phyloP scores from a whole-genome alignment of 495 filamentous ascomycete genomes.

The Astrocystis sublimbata region DNA sequence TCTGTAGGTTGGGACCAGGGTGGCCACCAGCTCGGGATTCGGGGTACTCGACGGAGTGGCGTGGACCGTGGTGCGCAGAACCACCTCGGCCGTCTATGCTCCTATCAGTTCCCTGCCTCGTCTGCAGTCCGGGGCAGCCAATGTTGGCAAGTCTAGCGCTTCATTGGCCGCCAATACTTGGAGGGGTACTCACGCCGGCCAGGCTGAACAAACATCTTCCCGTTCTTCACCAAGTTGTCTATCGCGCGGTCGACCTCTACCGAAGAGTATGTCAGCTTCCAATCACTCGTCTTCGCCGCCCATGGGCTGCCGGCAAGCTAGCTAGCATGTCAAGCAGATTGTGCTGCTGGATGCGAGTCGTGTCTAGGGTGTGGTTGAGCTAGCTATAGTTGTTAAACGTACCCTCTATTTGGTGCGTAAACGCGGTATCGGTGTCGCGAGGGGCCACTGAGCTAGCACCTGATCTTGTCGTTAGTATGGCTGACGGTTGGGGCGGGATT shows the following conservation, averaged over 20 bases:
- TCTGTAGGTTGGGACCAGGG: conserved; percentile 80
- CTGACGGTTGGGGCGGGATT: too few relatives aligned
- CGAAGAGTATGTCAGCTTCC: conserved; percentile 29
- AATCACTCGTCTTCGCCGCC: background rate
- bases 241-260: conserved; percentile 95
- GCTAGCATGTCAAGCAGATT: background rate
- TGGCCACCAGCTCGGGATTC: conserved; percentile 67
- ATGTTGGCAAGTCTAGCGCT: conserved; percentile 21
- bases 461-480: conserved; percentile 40
- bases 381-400: conserved; percentile 42
- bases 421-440: conserved; percentile 76
- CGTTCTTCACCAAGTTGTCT: conserved; percentile 94
- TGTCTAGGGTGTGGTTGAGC: background rate
- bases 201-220: conserved; percentile 77
- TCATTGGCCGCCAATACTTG: conserved; percentile 3
- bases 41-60: conserved; percentile 84
- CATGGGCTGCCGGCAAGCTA: too few relatives aligned
- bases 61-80: conserved; percentile 47
- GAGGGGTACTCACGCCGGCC: conserved; percentile 77
- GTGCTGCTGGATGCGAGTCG: conserved; percentile 4
- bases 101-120: conserved; percentile 20
- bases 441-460: conserved; percentile 77
- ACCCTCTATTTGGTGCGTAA: conserved; percentile 91
- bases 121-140: conserved; percentile 18
- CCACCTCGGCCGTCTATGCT: conserved; percentile 44